Evolutionary conservation across 2,329 filamentous ascomycete species (phyloP).

Genomic region (Alternaria sp.): DNA sequence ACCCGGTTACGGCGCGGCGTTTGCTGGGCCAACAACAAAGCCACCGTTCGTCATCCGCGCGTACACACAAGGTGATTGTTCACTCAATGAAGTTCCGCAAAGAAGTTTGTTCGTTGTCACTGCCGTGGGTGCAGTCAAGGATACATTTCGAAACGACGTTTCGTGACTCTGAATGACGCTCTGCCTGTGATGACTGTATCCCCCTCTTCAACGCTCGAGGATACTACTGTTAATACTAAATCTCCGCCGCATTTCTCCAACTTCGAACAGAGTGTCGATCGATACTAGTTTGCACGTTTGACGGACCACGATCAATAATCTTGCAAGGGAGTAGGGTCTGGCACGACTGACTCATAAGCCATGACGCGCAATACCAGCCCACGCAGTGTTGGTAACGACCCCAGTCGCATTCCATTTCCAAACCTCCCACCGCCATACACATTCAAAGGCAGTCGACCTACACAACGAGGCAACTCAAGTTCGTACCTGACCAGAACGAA

Average conservation of each 20-base stretch:
- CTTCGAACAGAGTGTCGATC: not conserved
- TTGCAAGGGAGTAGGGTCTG: not conserved
- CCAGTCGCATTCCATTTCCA: slow-evolving; percentile 27
- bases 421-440: slow-evolving; percentile 44
- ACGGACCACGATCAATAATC: not conserved
- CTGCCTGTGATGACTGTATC: slow-evolving; percentile 19
- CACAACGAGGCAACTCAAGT: not conserved
- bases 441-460: slow-evolving; percentile 17
- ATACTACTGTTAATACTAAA: not conserved
- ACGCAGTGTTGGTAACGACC: slow-evolving; percentile 18
- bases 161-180: slow-evolving; percentile 15
- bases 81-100: not conserved
- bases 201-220: slow-evolving; percentile 10
- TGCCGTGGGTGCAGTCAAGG: slow-evolving; percentile 14
- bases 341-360: not conserved
- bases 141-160: slow-evolving; percentile 33
- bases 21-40: slow-evolving; percentile 28
- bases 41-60: slow-evolving; percentile 19
- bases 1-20: slow-evolving; percentile 18
- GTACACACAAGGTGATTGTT: slow-evolving; percentile 28
- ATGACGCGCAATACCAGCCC: slow-evolving; percentile 20
- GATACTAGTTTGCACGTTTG: not conserved
- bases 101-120: slow-evolving; percentile 16
- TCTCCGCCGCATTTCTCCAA: not conserved
- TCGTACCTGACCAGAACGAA: slow-evolving; percentile 39